Percentiles rank a stretch among this genome's conserved stretches.
Conservation (phyloP, 805 yeast species). For the Metschnikowia orientalis region DNA sequence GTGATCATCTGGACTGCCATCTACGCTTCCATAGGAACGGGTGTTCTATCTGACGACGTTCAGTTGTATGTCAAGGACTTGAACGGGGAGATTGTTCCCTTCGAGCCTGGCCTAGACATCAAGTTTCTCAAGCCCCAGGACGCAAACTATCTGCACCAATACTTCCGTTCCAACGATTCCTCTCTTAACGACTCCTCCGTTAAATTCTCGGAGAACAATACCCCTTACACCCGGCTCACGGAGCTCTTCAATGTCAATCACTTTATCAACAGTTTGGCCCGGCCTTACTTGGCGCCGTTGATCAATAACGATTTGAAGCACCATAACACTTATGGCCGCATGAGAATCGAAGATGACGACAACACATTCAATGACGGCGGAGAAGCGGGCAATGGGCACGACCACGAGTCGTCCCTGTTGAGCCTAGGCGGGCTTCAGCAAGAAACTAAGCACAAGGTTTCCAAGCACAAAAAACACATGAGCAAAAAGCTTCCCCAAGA, state of each 20-base stretch:
- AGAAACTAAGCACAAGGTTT: constrained; percentile 8
- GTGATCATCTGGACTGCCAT: constrained; percentile 81
- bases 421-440: too few species aligned
- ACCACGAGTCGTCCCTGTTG: constrained; percentile 10
- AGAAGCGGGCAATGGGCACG: constrained; percentile 7
- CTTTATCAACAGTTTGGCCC: constrained; percentile 83
- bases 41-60: constrained; percentile 55
- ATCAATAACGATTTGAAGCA: constrained; percentile 80
- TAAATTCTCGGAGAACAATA: constrained; percentile 39
- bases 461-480: constrained; percentile 5
- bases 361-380: constrained; percentile 6
- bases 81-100: constrained; percentile 55
- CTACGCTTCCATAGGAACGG: constrained; percentile 76
- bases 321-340: constrained; percentile 39
- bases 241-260: constrained; percentile 94
- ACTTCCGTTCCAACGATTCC: constrained; percentile 24
- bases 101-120: constrained; percentile 38
- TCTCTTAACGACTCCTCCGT: constrained; percentile 39
- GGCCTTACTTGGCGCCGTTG: constrained; percentile 91
- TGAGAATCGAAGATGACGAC: constrained; percentile 13
- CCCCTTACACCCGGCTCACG: constrained; percentile 81
- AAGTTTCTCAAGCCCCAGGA: constrained; percentile 42
- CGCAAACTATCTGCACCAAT: constrained; percentile 44
- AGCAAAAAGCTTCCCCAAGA: constrained; percentile 30
- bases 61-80: constrained; percentile 57